These are phyloP conservation scores for Penicillium pulvis DNA, from an alignment of 495 filamentous ascomycete species.

Conservation along the genomic window DNA sequence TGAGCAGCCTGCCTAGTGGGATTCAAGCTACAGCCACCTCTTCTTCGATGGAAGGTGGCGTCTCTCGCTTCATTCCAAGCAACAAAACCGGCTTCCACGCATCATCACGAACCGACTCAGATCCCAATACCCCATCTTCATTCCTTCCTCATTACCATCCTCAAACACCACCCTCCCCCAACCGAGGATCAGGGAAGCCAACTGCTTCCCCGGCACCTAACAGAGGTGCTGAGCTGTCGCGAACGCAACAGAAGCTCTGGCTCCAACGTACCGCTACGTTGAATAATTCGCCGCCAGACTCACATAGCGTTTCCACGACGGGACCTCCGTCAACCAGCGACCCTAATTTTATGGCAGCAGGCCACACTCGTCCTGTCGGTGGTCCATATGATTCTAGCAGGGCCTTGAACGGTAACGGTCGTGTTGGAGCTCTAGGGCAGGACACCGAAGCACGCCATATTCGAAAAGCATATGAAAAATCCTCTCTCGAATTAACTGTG, in stretches of 20 bases:
- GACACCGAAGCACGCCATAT: slow-evolving; percentile 46
- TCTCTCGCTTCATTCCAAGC: slow-evolving; percentile 48
- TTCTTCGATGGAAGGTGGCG: slow-evolving; percentile 52
- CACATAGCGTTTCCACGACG: slow-evolving; percentile 35
- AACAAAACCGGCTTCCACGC: slow-evolving; percentile 34
- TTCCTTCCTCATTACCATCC: slow-evolving; percentile 53
- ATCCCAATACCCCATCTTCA: slow-evolving; percentile 51
- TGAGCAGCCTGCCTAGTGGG: slow-evolving; percentile 29
- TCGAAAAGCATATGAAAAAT: slow-evolving; percentile 50
- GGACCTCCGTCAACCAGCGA: slow-evolving; percentile 39
- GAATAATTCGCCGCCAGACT: slow-evolving; percentile 50
- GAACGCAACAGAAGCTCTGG: slow-evolving; percentile 53
- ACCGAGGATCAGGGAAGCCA: slow-evolving; percentile 19
- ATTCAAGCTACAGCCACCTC: slow-evolving; percentile 40
- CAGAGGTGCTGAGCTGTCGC: slow-evolving; percentile 41
- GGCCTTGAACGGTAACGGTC: slow-evolving; percentile 35
- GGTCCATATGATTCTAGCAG: slow-evolving; percentile 37
- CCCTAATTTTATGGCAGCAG: slow-evolving; percentile 31
- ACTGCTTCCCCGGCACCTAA: slow-evolving; percentile 37
- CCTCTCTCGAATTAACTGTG: slow-evolving; percentile 43
- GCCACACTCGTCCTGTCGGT: slow-evolving; percentile 27
- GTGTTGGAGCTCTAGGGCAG: slow-evolving; percentile 32
- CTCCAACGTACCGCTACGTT: slow-evolving; percentile 50
- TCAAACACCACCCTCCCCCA: slow-evolving; percentile 47
- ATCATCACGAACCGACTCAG: slow-evolving; percentile 47